Percentiles rank a stretch among this genome's conserved stretches.
Evolutionary conservation across 345 rosid genomes (phyloP).

Genomic region (Conringia planisiliqua): DNA sequence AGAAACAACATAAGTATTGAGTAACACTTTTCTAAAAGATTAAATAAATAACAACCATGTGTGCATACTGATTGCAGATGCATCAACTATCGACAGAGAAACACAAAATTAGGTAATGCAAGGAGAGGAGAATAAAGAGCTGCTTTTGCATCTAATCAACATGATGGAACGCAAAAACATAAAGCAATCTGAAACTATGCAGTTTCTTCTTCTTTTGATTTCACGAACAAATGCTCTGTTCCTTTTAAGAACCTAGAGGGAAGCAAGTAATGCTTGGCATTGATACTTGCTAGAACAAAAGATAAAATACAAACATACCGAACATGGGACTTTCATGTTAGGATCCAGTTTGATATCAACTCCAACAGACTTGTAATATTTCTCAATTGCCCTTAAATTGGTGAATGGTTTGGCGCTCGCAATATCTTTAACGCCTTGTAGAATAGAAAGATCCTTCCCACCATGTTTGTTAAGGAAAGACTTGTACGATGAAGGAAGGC

Average conservation of each 20-base stretch:
- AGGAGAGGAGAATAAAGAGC: background rate
- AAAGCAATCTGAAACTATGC: no score
- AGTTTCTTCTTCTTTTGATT: background rate
- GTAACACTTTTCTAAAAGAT: background rate
- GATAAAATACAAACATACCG: conserved; percentile 42
- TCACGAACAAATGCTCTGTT: background rate
- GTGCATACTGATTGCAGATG: no score
- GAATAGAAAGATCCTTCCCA: conserved; percentile 62
- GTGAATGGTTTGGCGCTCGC: conserved; percentile 64
- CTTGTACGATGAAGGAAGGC: conserved; percentile 85
- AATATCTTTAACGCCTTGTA: conserved; percentile 78
- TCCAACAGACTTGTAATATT: conserved; percentile 61
- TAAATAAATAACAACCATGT: no score
- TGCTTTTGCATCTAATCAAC: background rate
- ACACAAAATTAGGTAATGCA: background rate
- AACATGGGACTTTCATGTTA: conserved; percentile 75
- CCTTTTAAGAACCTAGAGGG: background rate
- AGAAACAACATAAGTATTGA: conserved; percentile 19
- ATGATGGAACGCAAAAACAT: background rate
- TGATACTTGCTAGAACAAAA: background rate
- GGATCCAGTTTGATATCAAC: conserved; percentile 78
- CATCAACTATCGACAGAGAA: background rate
- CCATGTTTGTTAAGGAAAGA: conserved; percentile 90
- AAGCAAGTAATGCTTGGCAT: background rate
- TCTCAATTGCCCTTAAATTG: conserved; percentile 63